These are phyloP conservation scores for Phlebiopsis flavidoalba DNA, from an alignment of 768 basidiomycete species.

Conservation along the genomic window DNA sequence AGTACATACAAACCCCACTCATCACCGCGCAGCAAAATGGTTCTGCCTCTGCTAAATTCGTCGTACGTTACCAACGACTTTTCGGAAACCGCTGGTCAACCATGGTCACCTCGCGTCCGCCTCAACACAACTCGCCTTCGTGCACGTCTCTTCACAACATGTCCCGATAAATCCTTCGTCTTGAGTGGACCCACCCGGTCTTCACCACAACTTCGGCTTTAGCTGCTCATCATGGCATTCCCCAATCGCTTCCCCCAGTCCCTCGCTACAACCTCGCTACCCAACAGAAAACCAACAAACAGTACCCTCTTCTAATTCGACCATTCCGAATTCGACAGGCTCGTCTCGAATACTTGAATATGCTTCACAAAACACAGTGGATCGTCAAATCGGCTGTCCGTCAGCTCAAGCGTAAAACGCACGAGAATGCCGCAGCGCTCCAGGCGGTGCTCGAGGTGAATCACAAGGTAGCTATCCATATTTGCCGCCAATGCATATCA, in stretches of 20 bases:
- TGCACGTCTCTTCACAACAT: slow-evolving; percentile 46
- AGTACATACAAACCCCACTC: slow-evolving; percentile 13
- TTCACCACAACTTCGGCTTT: slow-evolving; percentile 63
- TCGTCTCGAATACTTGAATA: slow-evolving; percentile 65
- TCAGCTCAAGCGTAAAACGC: slow-evolving; percentile 10
- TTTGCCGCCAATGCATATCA: background rate
- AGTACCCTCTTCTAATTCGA: slow-evolving; percentile 28
- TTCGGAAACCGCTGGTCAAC: slow-evolving; percentile 19
- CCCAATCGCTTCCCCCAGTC: slow-evolving; percentile 61
- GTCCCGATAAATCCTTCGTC: slow-evolving; percentile 51
- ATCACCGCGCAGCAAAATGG: slow-evolving; percentile 21
- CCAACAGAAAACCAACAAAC: slow-evolving; percentile 31
- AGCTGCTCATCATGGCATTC: slow-evolving; percentile 76
- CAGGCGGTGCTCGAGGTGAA: slow-evolving; percentile 34
- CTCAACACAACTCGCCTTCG: slow-evolving; percentile 49
- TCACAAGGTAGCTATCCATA: slow-evolving; percentile 29
- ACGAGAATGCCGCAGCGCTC: slow-evolving; percentile 24
- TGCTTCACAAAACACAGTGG: slow-evolving; percentile 43
- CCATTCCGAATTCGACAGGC: slow-evolving; percentile 39
- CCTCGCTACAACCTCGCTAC: slow-evolving; percentile 55
- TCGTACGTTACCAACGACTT: slow-evolving; percentile 21
- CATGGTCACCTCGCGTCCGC: slow-evolving; percentile 21
- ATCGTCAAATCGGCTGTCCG: slow-evolving; percentile 12
- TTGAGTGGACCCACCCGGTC: slow-evolving; percentile 65
- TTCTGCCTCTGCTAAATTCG: slow-evolving; percentile 22